These are phyloP conservation scores for Pseudocercospora fijiensis DNA, from an alignment of 2,329 filamentous ascomycete species.

Conservation along the genomic window DNA sequence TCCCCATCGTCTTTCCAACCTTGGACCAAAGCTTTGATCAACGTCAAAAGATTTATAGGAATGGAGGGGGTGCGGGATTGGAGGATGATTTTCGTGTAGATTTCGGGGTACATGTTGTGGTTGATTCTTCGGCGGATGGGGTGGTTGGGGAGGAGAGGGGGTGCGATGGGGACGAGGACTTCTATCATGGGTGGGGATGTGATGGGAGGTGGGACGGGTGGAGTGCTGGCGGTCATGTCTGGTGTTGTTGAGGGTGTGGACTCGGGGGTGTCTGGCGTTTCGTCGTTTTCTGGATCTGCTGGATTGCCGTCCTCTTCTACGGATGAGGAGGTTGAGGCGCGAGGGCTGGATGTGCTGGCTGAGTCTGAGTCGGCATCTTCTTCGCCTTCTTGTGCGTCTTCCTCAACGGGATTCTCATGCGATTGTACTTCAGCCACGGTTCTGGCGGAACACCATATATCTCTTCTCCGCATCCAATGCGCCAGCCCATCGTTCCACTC, in stretches of 20 bases:
- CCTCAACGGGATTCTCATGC: slow-evolving; percentile 8
- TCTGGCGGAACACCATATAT: slow-evolving; percentile 81
- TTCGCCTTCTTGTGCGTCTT: neutral
- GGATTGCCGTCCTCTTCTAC: neutral
- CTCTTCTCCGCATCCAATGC: slow-evolving; percentile 73
- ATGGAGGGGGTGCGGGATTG: slow-evolving; percentile 78
- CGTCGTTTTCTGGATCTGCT: neutral
- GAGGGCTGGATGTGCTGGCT: slow-evolving; percentile 25
- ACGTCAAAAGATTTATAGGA: slow-evolving; percentile 81
- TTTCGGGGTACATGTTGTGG: slow-evolving; percentile 70
- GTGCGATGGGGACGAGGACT: slow-evolving; percentile 66
- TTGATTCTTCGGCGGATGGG: slow-evolving; percentile 75
- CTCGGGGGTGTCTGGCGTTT: slow-evolving; percentile 22
- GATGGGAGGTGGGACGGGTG: slow-evolving; percentile 5
- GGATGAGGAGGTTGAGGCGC: slow-evolving; percentile 43
- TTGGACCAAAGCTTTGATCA: slow-evolving; percentile 75
- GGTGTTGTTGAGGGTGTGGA: slow-evolving; percentile 21
- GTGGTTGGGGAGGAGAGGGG: slow-evolving; percentile 72
- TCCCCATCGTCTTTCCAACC: slow-evolving; percentile 93
- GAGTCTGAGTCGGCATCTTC: neutral
- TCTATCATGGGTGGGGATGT: slow-evolving; percentile 15
- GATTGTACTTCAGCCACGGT: slow-evolving; percentile 6
- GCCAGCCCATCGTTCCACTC: slow-evolving; percentile 76
- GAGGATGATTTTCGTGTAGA: slow-evolving; percentile 86
- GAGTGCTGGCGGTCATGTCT: slow-evolving; percentile 12